Percentiles rank a stretch among this genome's conserved stretches.
phyloP scores from a whole-genome alignment of 176 grass and related monocot species.

The Paspalum vaginatum region DNA sequence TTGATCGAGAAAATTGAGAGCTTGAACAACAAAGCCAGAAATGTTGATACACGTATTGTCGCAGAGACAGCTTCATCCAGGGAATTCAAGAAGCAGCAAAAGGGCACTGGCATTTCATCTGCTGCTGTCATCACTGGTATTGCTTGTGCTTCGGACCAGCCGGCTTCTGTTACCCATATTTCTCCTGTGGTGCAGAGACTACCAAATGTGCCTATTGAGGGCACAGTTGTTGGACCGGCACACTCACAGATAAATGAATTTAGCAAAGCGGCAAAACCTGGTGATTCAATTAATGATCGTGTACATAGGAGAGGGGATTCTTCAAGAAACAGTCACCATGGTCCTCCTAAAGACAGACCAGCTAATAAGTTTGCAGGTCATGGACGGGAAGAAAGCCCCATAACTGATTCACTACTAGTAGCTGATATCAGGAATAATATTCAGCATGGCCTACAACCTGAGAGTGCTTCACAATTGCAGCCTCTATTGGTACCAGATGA shows the following conservation, averaged over 20 bases:
- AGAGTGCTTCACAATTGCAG: slow-evolving; percentile 29
- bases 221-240: slow-evolving; percentile 24
- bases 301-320: slow-evolving; percentile 44
- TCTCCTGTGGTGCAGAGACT: slow-evolving; percentile 28
- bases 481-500: slow-evolving; percentile 39
- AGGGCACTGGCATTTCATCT: slow-evolving; percentile 34
- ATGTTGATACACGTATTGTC: slow-evolving; percentile 53
- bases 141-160: slow-evolving; percentile 31
- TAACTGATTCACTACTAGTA: slow-evolving; percentile 32
- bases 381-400: slow-evolving; percentile 36
- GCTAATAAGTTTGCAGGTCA: slow-evolving; percentile 39
- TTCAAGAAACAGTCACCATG: slow-evolving; percentile 44
- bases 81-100: slow-evolving; percentile 55
- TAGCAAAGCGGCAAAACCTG: slow-evolving; percentile 38
- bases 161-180: slow-evolving; percentile 31
- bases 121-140: slow-evolving; percentile 14
- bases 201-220: slow-evolving; percentile 24
- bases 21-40: slow-evolving; percentile 87
- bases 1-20: slow-evolving; percentile 94
- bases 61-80: slow-evolving; percentile 44
- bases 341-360: slow-evolving; percentile 42
- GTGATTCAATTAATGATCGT: slow-evolving; percentile 37
- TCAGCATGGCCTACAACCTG: slow-evolving; percentile 33
- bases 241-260: slow-evolving; percentile 47
- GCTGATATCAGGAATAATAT: slow-evolving; percentile 40